Conservation (phyloP, 164 flowering plant species). For the Chimonanthus salicifolius region DNA sequence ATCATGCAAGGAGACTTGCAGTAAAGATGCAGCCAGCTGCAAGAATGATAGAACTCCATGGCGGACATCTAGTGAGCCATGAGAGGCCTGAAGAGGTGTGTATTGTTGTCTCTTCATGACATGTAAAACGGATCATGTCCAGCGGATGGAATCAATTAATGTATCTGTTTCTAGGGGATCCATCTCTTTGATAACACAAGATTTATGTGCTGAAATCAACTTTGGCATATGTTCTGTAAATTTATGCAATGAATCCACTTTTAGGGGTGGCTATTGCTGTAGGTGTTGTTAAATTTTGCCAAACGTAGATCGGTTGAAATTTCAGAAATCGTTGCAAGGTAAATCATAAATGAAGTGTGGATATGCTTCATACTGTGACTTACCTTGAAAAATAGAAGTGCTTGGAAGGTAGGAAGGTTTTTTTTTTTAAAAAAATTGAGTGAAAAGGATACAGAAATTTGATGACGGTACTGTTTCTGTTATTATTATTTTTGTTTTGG, state of each 20-base stretch:
- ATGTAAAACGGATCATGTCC: neutral
- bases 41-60: slow-evolving; percentile 82
- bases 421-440: neutral
- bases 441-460: neutral
- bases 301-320: too few species aligned
- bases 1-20: slow-evolving; percentile 69
- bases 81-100: slow-evolving; percentile 84
- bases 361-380: too few species aligned
- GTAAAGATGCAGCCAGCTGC: slow-evolving; percentile 72
- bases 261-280: neutral
- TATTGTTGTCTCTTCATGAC: neutral
- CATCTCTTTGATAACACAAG: neutral
- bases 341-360: too few species aligned
- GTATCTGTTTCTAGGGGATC: neutral
- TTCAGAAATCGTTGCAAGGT: too few species aligned
- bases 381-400: too few species aligned
- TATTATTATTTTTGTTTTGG: too few species aligned
- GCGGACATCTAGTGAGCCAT: slow-evolving; percentile 93
- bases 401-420: too few species aligned
- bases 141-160: too few species aligned
- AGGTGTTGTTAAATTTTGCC: neutral
- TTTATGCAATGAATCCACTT: neutral
- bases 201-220: neutral
- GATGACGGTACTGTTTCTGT: neutral
- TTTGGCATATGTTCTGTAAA: neutral